Base-by-base conservation (phyloP, 371 early-diverging fungal species). In the Nosema muscidifuracis region DNA sequence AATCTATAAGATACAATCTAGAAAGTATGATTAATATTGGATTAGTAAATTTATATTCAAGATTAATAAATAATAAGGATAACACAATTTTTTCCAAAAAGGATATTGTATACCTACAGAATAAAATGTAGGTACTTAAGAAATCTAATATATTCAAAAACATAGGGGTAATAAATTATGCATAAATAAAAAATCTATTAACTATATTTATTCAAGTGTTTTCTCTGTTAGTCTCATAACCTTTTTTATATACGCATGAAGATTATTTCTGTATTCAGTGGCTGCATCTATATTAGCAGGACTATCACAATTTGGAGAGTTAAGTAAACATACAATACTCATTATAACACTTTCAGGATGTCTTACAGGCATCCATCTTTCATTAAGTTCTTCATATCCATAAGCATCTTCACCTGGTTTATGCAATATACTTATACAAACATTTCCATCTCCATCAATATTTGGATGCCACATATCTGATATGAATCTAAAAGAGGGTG, bases 391-490 rank as follows among this genome's bases (percentile, higher is more conserved):
- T 81, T 94, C 94, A 77, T 94, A 93, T 16, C 92, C 94, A 77
- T 86, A 93, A 78, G 87, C 88, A 82, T 93, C 94, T 30, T 87
- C 86, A 30, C 84, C 84, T 7, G 84, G 75, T 24, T 79, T 75
- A 70, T 84, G 84, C 18, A 84, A 69, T 34, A 84, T 84, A 31
- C 80, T 80, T 47, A 84, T 84, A 71, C 84, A 84, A 7, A 84
- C 81, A 55, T 80, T 80, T 30, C 84, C 84, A 65, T 84, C 83
- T 18, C 76, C 74, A 77, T 90, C 89, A 10, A 95, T 87, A n/a
- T 93, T 85, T 33, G 97, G 97, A 80, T 96, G 97, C 83, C 90
- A 91, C 85, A 93, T 88, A 30, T 89, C 88, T 16, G 90, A 90
- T 38, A 87, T 66, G 77, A 96, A 92, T 15, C 86, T 85, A n/a